phyloP scores from a whole-genome alignment of 805 yeast genomes.

The Yamadazyma phyllophila region DNA sequence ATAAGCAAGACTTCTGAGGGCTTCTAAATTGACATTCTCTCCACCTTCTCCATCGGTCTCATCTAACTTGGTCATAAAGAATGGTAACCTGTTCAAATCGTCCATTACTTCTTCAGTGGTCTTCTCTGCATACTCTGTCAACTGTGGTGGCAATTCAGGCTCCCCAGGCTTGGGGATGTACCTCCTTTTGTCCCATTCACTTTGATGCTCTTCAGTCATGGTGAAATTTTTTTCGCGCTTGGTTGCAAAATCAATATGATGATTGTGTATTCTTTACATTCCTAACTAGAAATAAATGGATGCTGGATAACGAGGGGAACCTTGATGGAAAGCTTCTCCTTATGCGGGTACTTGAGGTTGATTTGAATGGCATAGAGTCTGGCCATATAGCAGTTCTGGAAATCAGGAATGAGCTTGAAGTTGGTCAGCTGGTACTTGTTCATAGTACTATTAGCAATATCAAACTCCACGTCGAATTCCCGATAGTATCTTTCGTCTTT shows the following conservation, averaged over 20 bases:
- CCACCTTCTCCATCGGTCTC: constrained; percentile 76
- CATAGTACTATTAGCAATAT: constrained; percentile 18
- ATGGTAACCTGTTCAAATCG: constrained; percentile 82
- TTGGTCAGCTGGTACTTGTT: constrained; percentile 16
- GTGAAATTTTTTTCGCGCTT: constrained; percentile 3
- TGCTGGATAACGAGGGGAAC: constrained; percentile 28
- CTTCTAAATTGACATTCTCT: constrained; percentile 74
- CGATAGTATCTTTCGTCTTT: constrained; percentile 4
- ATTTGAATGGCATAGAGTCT: constrained; percentile 33
- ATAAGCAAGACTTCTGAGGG: constrained; percentile 84
- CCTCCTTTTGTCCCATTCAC: constrained; percentile 43
- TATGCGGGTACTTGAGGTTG: constrained; percentile 19
- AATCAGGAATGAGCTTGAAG: constrained; percentile 37
- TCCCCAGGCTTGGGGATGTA: constrained; percentile 52
- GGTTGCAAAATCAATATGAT: constrained; percentile 1
- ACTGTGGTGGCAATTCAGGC: constrained; percentile 80
- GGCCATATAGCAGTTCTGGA: constrained; percentile 35
- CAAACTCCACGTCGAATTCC: constrained; percentile 17
- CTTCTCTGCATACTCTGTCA: constrained; percentile 60
- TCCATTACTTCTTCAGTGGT: constrained; percentile 71
- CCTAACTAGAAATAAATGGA: constrained; percentile 2
- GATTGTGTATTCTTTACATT: not conserved
- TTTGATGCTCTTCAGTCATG: constrained; percentile 16
- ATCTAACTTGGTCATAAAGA: constrained; percentile 88
- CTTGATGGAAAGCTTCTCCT: constrained; percentile 22